These are phyloP conservation scores for Zizania latifolia DNA, from an alignment of 176 grass and related monocot genomes.

Conservation along the genomic window DNA sequence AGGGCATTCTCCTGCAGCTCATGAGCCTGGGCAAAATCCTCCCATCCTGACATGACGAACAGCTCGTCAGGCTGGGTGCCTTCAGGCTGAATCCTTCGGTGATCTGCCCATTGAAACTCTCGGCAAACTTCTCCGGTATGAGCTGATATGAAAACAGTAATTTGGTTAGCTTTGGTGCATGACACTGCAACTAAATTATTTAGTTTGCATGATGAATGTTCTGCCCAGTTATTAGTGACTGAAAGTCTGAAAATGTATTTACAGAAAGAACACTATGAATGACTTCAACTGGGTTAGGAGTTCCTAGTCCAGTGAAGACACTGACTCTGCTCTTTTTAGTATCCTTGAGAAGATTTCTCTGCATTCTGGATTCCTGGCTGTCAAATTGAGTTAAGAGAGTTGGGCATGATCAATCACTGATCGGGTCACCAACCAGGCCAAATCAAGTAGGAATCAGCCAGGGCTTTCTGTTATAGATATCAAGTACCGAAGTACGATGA, in stretches of 20 bases:
- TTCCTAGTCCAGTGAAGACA: neutral
- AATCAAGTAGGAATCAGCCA: neutral
- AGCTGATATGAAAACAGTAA: constrained; percentile 19
- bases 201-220: neutral
- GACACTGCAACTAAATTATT: neutral
- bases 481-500: neutral
- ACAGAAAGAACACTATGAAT: too few relatives aligned
- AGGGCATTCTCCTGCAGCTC: constrained; percentile 36
- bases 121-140: constrained; percentile 36
- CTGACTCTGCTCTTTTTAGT: neutral
- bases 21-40: constrained; percentile 47
- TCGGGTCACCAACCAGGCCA: neutral
- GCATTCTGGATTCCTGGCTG: neutral
- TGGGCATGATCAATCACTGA: constrained; percentile 7
- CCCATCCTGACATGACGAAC: constrained; percentile 34
- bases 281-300: neutral
- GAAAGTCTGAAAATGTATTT: too few relatives aligned
- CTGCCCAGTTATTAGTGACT: too few relatives aligned
- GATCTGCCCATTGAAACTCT: constrained; percentile 16
- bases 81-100: constrained; percentile 22
- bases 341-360: neutral
- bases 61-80: constrained; percentile 21
- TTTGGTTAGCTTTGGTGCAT: neutral
- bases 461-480: neutral
- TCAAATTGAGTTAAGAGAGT: constrained; percentile 9